Evolutionary conservation across 23 red algal species (phyloP).

Genomic region (Gracilaria gracilis): DNA sequence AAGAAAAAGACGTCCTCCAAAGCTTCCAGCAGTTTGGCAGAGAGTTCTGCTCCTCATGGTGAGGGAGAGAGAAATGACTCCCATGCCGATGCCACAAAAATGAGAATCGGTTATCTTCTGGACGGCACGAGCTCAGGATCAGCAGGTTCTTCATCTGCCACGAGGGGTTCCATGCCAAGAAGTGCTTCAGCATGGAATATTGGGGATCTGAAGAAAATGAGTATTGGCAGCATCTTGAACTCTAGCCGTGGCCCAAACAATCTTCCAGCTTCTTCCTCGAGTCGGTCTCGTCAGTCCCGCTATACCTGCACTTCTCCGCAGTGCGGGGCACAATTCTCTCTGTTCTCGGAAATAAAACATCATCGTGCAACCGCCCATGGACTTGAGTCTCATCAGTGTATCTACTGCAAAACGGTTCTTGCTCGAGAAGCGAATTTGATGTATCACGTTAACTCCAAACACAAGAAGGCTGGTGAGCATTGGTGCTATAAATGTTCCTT

Average conservation of each 20-base stretch:
- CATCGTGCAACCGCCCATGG: not conserved
- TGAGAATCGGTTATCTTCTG: constrained; percentile 12
- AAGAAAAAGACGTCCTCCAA: not conserved
- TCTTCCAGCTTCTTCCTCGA: not conserved
- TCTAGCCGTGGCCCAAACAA: not conserved
- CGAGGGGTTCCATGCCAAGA: not conserved
- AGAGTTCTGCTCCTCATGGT: not conserved
- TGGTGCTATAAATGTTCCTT: constrained; percentile 37
- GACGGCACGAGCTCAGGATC: not conserved
- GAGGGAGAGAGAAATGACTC: not conserved
- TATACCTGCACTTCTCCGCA: constrained; percentile 3
- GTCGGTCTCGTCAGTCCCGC: not conserved
- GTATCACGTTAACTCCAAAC: constrained; percentile 37
- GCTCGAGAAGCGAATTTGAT: constrained; percentile 27
- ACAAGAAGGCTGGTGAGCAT: not conserved
- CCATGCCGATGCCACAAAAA: not conserved
- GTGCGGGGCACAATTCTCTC: not conserved
- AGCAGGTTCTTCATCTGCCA: not conserved
- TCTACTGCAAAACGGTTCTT: constrained; percentile 34
- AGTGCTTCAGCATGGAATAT: constrained; percentile 7
- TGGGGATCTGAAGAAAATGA: not conserved
- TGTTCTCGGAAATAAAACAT: constrained; percentile 18
- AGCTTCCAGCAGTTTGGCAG: not conserved
- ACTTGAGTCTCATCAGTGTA: constrained; percentile 27
- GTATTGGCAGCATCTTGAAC: not conserved